Evolutionary conservation across 1,284 basidiomycete genomes (phyloP).

Genomic region (Pseudozyma thailandica): DNA sequence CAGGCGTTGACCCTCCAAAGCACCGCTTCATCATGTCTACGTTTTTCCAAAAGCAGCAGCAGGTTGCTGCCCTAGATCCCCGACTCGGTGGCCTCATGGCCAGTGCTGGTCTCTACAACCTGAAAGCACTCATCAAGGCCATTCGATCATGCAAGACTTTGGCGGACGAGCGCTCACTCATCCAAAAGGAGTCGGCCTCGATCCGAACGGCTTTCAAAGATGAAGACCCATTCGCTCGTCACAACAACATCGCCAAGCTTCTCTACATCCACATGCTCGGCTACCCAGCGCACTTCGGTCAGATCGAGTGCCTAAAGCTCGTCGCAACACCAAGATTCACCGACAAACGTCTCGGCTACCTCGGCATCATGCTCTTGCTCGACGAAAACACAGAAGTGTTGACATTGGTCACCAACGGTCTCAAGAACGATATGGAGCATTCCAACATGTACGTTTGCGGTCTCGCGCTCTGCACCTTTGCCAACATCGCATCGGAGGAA

Average conservation of each 20-base stretch:
- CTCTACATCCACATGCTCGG: conserved; percentile 99
- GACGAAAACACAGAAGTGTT: conserved; percentile 99
- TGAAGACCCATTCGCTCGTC: conserved; percentile 81
- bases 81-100: conserved; percentile 67
- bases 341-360: conserved; percentile 95
- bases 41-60: conserved; percentile 68
- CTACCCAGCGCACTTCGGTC: conserved; percentile 98
- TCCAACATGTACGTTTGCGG: conserved; percentile 99
- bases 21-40: conserved; percentile 57
- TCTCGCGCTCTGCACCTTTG: conserved; percentile 95
- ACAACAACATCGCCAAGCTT: conserved; percentile 97
- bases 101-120: conserved; percentile 66
- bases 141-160: conserved; percentile 79
- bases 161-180: conserved; percentile 95
- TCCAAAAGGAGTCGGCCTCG: conserved; percentile 97
- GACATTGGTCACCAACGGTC: conserved; percentile 95
- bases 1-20: not conserved
- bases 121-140: conserved; percentile 70
- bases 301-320: conserved; percentile 99
- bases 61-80: conserved; percentile 67
- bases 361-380: conserved; percentile 96
- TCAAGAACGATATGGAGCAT: conserved; percentile 99
- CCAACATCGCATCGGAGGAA: conserved; percentile 93
- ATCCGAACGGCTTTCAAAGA: conserved; percentile 98
- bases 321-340: conserved; percentile 97